These are phyloP conservation scores for Diaporthe citrichinensis DNA, from an alignment of 2,329 filamentous ascomycete species.

Conservation along the genomic window DNA sequence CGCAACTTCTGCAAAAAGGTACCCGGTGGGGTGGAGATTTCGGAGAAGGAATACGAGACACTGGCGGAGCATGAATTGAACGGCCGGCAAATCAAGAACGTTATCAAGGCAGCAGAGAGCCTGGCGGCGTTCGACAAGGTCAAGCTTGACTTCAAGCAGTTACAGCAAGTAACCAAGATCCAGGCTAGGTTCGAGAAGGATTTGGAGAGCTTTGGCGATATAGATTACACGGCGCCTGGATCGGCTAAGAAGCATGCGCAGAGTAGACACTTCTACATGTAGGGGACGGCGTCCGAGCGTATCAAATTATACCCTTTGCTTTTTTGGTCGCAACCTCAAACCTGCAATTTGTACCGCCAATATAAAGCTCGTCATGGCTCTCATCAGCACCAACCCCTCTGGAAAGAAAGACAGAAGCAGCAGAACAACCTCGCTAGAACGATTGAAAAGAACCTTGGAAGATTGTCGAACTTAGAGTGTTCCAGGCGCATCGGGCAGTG, in stretches of 20 bases:
- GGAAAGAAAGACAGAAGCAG: background rate
- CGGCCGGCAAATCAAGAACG: conserved; percentile 50
- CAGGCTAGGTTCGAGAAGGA: conserved; percentile 52
- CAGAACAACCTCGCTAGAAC: background rate
- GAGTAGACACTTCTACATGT: conserved; percentile 38
- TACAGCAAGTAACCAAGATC: conserved; percentile 50
- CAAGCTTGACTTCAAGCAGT: conserved; percentile 47
- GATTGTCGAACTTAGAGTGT: background rate
- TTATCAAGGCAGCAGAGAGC: conserved; percentile 49
- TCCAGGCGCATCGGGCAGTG: background rate
- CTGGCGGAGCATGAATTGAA: conserved; percentile 46
- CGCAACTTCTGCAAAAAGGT: conserved; percentile 43
- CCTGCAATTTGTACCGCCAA: background rate
- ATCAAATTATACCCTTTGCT: conserved; percentile 13
- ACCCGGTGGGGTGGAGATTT: conserved; percentile 45
- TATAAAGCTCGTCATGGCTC: background rate
- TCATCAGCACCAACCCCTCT: background rate
- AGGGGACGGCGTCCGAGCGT: background rate
- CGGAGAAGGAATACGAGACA: conserved; percentile 43
- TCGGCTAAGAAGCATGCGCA: conserved; percentile 38
- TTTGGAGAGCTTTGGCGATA: conserved; percentile 42
- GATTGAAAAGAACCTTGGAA: background rate
- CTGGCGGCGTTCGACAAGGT: conserved; percentile 51
- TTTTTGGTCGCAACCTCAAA: conserved; percentile 14
- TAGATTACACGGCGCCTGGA: conserved; percentile 42